Base-by-base conservation (phyloP, 805 yeast species). In the Middelhovenomyces tepae region DNA sequence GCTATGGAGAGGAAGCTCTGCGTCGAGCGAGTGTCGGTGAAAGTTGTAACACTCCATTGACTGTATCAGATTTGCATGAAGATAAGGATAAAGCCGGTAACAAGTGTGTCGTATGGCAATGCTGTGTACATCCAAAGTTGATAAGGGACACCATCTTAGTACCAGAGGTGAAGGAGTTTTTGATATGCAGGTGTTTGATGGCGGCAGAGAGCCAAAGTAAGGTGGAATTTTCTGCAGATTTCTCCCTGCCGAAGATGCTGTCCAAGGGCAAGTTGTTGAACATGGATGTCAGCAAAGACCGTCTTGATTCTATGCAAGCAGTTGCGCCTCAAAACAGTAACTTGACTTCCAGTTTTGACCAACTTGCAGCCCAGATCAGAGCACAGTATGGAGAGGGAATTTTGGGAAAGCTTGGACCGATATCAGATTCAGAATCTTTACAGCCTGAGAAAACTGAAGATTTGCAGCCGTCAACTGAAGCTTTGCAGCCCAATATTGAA, bases 31-130 rank as follows among this genome's bases (percentile, higher is more conserved):
- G 80, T 15, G 71, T 76, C 56, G 73, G 72, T 22, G 76, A 76
- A 47, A 65, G 78, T 47, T 86, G 95, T 94, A 86, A 80, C 38
- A 78, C 85, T 2, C 95, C 95, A 1, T 73, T 87, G 2, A 68
- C 81, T 1, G 73, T 83, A 0, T 75, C 89, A 0, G 63, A 67
- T 0, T 71, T 69, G 30, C 50, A 76, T 8, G 45, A 46, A 5
- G 78, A 69, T 28, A 51, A 39, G 9, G 95, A 87, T 53, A 86
- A 86, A 39, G 50, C 51, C 46, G 93, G 93, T 1, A 54, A 59
- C 2, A 53, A 60, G 10, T 73, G 86, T 27, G 57, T 68, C 27
- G 86, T 83, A 1, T 73, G 73, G 46, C 95, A 86, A 53, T 86
- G 95, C 54, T 75, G 87, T 30, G 69, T 85, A 37, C 75, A 83